Evolutionary conservation across 129 eudicot species (phyloP).

Genomic region (Chrysanthemum lavandulifolium): DNA sequence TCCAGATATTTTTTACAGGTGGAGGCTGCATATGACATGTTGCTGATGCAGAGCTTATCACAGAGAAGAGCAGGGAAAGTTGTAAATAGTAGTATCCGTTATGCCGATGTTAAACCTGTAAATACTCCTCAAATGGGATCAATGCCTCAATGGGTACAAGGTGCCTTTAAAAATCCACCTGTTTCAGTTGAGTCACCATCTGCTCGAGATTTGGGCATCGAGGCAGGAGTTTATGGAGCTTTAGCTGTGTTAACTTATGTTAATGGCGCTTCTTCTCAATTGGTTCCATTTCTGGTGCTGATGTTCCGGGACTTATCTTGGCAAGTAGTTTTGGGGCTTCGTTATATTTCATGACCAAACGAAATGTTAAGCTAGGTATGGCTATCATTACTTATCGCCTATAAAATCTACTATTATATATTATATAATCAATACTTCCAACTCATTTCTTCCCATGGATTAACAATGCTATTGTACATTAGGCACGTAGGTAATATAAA

Average conservation of each 20-base stretch:
- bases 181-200: conserved; percentile 74
- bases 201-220: conserved; percentile 73
- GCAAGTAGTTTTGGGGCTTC: conserved; percentile 97
- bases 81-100: conserved; percentile 71
- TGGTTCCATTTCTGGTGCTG: conserved; percentile 71
- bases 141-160: conserved; percentile 89
- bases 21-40: conserved; percentile 97
- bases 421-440: no score
- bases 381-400: not conserved
- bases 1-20: conserved; percentile 46
- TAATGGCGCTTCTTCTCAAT: conserved; percentile 71
- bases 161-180: conserved; percentile 50
- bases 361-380: conserved; percentile 86
- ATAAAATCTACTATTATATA: no score
- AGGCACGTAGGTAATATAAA: no score
- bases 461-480: no score
- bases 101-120: conserved; percentile 90
- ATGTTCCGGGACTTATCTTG: conserved; percentile 89
- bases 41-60: conserved; percentile 92
- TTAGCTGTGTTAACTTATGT: conserved; percentile 80
- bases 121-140: conserved; percentile 57
- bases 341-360: conserved; percentile 90
- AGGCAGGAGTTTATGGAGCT: conserved; percentile 96
- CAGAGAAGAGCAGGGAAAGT: conserved; percentile 96
- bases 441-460: not conserved